Conservation (phyloP, 208 protist species). For the Leishmania tropica region DNA sequence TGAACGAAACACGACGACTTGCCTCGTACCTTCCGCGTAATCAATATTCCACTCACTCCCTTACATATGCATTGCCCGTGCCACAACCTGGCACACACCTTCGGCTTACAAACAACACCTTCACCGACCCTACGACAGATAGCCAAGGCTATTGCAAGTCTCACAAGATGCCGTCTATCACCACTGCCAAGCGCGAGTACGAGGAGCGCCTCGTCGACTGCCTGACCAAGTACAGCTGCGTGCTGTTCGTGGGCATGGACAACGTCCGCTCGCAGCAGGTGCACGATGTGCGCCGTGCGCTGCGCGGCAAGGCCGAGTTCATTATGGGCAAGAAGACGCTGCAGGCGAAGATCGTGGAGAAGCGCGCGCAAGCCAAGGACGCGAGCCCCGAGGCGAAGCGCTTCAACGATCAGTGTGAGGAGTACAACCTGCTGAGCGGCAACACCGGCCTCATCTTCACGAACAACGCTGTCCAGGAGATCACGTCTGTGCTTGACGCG, state of each 20-base stretch:
- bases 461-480: conserved; percentile 92
- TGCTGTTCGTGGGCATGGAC: conserved; percentile 96
- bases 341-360: conserved; percentile 95
- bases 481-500: conserved; percentile 84
- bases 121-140: not conserved
- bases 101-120: not conserved
- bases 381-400: conserved; percentile 57
- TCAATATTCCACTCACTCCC: not conserved
- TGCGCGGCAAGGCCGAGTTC: conserved; percentile 96
- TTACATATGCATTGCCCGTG: not conserved
- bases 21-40: not conserved
- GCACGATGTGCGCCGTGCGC: conserved; percentile 93
- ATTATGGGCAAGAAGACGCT: conserved; percentile 99
- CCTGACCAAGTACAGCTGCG: conserved; percentile 94
- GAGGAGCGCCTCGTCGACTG: conserved; percentile 91
- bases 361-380: conserved; percentile 51
- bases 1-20: not conserved
- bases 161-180: conserved; percentile 56
- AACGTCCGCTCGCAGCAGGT: conserved; percentile 99
- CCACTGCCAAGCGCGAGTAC: conserved; percentile 85
- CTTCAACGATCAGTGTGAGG: conserved; percentile 64
- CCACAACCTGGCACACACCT: not conserved
- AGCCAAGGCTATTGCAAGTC: conserved; percentile 13
- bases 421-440: conserved; percentile 77
- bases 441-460: conserved; percentile 99